Conservation (phyloP, 768 basidiomycete species). For the Russula griseocarnosa region DNA sequence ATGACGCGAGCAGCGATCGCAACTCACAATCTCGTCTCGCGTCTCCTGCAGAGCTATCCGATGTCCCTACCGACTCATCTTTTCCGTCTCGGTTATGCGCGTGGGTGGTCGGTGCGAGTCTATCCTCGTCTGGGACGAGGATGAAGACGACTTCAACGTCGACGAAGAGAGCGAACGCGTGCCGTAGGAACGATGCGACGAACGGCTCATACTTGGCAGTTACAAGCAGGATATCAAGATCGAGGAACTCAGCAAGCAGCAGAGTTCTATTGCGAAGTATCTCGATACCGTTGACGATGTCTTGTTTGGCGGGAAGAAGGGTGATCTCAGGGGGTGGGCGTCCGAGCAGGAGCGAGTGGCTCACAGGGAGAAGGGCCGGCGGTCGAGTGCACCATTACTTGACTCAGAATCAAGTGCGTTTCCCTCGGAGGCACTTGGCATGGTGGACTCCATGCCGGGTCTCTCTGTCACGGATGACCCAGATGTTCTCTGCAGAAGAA, state of each 20-base stretch:
- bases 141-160: slow-evolving; percentile 46
- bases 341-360: slow-evolving; percentile 44
- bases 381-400: slow-evolving; percentile 45
- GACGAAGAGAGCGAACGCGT: slow-evolving; percentile 45
- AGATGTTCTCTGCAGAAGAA: slow-evolving; percentile 49
- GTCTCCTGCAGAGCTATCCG: slow-evolving; percentile 39
- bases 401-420: slow-evolving; percentile 32
- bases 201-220: slow-evolving; percentile 70
- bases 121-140: slow-evolving; percentile 82
- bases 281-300: slow-evolving; percentile 77
- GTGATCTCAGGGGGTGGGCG: slow-evolving; percentile 46
- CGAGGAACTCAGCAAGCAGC: slow-evolving; percentile 53
- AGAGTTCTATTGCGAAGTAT: slow-evolving; percentile 54
- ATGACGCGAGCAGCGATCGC: slow-evolving; percentile 74
- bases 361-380: slow-evolving; percentile 42
- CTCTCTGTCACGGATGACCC: slow-evolving; percentile 53
- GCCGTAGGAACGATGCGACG: slow-evolving; percentile 72
- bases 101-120: slow-evolving; percentile 61
- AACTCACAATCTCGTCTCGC: slow-evolving; percentile 40
- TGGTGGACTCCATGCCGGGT: slow-evolving; percentile 51
- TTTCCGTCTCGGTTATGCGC: slow-evolving; percentile 63
- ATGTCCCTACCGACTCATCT: slow-evolving; percentile 47
- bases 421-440: slow-evolving; percentile 33
- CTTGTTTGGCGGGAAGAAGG: slow-evolving; percentile 61
- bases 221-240: slow-evolving; percentile 64